phyloP scores from a whole-genome alignment of 140 eudicot species.

The Senecio squalidus region DNA sequence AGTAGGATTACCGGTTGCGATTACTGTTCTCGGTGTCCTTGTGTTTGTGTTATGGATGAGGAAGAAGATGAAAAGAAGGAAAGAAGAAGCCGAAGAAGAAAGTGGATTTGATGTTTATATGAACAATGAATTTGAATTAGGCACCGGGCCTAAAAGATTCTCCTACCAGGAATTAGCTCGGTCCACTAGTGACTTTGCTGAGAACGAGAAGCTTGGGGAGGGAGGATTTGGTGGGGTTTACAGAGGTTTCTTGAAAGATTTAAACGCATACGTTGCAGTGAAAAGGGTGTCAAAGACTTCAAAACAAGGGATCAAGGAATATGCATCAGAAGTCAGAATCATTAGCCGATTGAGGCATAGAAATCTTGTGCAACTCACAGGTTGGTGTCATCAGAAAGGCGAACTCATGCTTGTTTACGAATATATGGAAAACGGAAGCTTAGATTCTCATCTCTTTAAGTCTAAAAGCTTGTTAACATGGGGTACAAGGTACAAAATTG shows the following conservation, averaged over 20 bases:
- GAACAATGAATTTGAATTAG: constrained; percentile 36
- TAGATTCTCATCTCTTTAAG: constrained; percentile 47
- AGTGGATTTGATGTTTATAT: constrained; percentile 15
- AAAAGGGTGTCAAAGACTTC: constrained; percentile 45
- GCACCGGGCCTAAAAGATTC: constrained; percentile 40
- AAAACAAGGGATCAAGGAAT: constrained; percentile 49
- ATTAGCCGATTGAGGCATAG: constrained; percentile 50
- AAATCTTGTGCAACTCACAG: constrained; percentile 53
- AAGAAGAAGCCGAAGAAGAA: background rate
- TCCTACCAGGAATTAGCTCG: constrained; percentile 23
- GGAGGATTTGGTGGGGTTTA: constrained; percentile 62
- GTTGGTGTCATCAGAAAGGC: constrained; percentile 52
- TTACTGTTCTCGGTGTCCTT: background rate
- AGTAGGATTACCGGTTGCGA: constrained; percentile 16
- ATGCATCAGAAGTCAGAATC: constrained; percentile 49
- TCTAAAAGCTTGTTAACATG: constrained; percentile 26
- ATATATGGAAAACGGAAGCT: constrained; percentile 47
- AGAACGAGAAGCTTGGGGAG: constrained; percentile 46
- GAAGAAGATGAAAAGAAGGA: background rate
- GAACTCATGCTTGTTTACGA: constrained; percentile 46
- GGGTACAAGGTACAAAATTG: constrained; percentile 38
- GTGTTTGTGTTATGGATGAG: constrained; percentile 6
- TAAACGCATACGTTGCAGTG: constrained; percentile 27
- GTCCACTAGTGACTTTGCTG: constrained; percentile 34
- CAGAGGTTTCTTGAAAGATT: constrained; percentile 32